Percentiles rank a stretch among this genome's conserved stretches.
Evolutionary conservation across 306 rosid species (phyloP).

Genomic region (Castanopsis chinensis): DNA sequence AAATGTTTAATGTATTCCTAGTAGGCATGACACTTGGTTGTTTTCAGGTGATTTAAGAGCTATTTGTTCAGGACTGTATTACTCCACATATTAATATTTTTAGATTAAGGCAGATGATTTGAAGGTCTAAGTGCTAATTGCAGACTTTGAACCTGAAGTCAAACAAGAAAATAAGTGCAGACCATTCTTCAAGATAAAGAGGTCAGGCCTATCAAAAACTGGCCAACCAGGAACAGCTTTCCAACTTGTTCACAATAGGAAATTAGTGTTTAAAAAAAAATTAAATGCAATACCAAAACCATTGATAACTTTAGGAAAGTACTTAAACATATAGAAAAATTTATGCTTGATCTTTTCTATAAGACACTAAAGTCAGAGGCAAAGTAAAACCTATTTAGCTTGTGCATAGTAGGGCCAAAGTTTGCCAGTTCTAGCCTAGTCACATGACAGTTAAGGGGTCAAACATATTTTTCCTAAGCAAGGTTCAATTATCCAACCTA

Average conservation of each 20-base stretch:
- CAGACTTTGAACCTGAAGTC: background rate
- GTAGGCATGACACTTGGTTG: background rate
- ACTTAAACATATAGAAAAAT: background rate
- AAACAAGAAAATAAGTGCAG: background rate
- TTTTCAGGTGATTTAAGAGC: background rate
- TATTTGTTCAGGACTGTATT: background rate
- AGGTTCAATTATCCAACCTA: no score
- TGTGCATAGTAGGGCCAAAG: background rate
- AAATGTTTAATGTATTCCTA: background rate
- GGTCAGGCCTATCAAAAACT: background rate
- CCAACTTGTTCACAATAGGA: background rate
- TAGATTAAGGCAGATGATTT: background rate
- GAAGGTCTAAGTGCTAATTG: background rate
- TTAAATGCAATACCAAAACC: background rate
- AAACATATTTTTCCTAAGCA: no score
- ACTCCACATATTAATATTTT: background rate
- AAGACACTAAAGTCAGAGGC: background rate
- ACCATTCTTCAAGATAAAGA: background rate
- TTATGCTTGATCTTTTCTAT: background rate
- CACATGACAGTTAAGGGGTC: no score
- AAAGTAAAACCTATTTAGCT: background rate
- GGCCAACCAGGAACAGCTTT: background rate
- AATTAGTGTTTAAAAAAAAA: background rate
- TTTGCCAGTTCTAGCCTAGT: background rate
- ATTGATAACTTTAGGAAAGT: background rate